Evolutionary conservation across 192 early-diverging fungal genomes (phyloP), one percentile per base, ranked within the genome.

Genomic region (Spizellomyces punctatus): DNA sequence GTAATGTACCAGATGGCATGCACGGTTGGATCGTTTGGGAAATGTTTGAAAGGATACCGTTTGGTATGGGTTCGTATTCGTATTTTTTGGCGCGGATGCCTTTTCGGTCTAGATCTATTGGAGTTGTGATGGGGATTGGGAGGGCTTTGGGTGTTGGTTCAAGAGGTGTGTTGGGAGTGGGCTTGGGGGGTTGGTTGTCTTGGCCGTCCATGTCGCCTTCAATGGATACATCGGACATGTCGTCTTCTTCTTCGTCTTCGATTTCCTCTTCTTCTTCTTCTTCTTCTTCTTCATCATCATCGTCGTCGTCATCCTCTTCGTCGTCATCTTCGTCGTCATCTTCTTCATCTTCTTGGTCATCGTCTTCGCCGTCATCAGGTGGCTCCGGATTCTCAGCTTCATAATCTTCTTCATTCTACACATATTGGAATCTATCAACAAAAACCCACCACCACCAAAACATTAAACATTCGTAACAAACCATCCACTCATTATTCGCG

Each of bases 351-450:
- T 57, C 36, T 5, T 17, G 21, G 2, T 42, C 65, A 41, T 76
- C 65, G 52, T 69, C 65, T 5, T 61, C 62, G 21, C 49, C 63
- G 5, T 12, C 66, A 4, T 21, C 83, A 72, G 21, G 77, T 45
- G 60, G 76, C 64, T 76, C 75, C 61, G 55, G 72, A 48, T 46
- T 22, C 46, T 69, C 52, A 58, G 46, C 64, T 73, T 93, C 92
- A 68, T 94, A 95, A 68, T 95, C 94, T 74, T 94, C 92, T 71
- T 92, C 92, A 66, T 92, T 93, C 27, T 36, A 48, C 5, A 36
- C 27, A 36, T 2, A 3, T 36, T 36, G 1, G 27, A 36, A 36
- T 3, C 27, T 36, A n/a, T 36, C 0, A 36, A 36, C 27, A 36
- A 36, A n/a, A n/a, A n/a, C n/a, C n/a, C n/a, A 36, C 27, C 27